Percentiles rank a stretch among this genome's conserved stretches.
These are phyloP conservation scores for Lentinula detonsa DNA, from an alignment of 768 basidiomycete genomes.

Conservation along the genomic window DNA sequence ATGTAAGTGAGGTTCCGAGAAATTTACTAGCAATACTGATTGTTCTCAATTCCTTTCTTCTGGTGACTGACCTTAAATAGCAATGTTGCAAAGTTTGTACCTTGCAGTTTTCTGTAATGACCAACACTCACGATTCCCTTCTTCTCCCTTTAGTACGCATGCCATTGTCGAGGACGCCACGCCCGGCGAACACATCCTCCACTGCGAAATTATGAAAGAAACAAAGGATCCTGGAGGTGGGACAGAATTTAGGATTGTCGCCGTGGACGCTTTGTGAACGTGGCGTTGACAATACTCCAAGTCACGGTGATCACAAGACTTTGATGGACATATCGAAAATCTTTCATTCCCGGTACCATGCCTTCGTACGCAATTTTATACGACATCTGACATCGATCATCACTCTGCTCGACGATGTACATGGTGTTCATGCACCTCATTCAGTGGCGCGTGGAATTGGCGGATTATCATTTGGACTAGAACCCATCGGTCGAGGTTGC, in stretches of 20 bases:
- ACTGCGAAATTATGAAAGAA: not conserved
- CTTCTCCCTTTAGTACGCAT: not conserved
- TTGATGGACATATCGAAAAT: too few species aligned
- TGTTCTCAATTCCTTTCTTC: not conserved
- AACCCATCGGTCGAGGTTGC: too few species aligned
- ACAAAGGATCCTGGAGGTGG: constrained; percentile 3
- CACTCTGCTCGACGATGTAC: too few species aligned
- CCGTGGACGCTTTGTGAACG: not conserved
- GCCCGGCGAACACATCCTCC: not conserved
- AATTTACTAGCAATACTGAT: not conserved
- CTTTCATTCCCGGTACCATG: too few species aligned
- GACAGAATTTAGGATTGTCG: constrained; percentile 1
- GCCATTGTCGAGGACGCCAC: not conserved
- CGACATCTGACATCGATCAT: too few species aligned
- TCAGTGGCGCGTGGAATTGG: too few species aligned
- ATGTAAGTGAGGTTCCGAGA: not conserved
- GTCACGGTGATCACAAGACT: too few species aligned
- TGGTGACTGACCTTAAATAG: not conserved
- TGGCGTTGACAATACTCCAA: too few species aligned
- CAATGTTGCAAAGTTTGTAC: not conserved
- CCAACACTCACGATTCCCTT: not conserved
- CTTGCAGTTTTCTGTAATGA: not conserved
- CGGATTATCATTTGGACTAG: too few species aligned
- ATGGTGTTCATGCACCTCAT: too few species aligned
- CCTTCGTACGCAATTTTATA: too few species aligned